Base-by-base conservation (phyloP, 305 asterid species). In the Lippia alba region DNA sequence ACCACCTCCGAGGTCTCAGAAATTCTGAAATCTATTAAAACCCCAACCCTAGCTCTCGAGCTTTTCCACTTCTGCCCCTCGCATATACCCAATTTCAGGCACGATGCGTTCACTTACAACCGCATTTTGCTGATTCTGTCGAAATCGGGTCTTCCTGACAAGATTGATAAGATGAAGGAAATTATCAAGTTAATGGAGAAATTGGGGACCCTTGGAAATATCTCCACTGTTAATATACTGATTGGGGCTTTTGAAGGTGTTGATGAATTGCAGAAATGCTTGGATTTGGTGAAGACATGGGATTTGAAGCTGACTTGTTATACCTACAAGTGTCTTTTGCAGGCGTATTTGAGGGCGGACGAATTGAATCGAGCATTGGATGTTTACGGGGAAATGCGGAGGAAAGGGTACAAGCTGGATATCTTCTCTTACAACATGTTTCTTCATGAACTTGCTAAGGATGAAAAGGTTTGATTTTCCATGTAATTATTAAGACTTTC, bases 291-390 rank as follows among this genome's bases (percentile, higher is more conserved):
- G 79, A 82, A 87, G 83, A 84, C 85, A 73, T 94, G 99, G 99
- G 91, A 75, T 6, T 76, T 94, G 83, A 79, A 58, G 79, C 48
- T 89, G 77, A 94, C 88, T 75, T 76, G 84, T 58, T 94, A 94
- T 66, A 88, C 92, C 16, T 91, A 87, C 18, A 94, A 91, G 86
- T 89, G 96, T 78, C 91, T 91, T 70, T 76, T 91, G 64, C 97
- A 91, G 71, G 96, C 91, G n/a, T 86, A 86, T 66, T 75, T 94
- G 84, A 87, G 99, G 67, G 84, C 83, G 48, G 66, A 75, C 51
- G 84, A 85, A 63, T 73, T 80, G 74, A 54, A 71, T 60, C 81
- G 76, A 67, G 96, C 91, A 17, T 67, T 78, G 59, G 66, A 75
- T 77, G 87, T 91, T 63, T 89, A 89, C 50, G 62, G 34, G 46